Percentiles rank a stretch among this genome's conserved stretches.
Evolutionary conservation across 768 basidiomycete species (phyloP).

Genomic region (Boletus vinaceobasis): DNA sequence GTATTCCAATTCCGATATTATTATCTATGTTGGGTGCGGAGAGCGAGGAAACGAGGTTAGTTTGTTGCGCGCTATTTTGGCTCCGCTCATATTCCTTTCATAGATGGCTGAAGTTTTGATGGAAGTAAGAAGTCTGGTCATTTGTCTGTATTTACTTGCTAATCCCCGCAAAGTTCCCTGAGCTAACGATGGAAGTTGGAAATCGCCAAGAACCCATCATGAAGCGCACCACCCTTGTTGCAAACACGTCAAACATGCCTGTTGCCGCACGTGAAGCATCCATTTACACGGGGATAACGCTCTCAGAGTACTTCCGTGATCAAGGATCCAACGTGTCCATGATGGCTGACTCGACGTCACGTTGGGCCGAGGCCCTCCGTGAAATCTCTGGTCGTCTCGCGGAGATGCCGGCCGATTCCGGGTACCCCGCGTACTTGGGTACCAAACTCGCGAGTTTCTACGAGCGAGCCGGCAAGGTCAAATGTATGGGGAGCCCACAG

Average conservation of each 20-base stretch:
- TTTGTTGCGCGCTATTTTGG: constrained; percentile 35
- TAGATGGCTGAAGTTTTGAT: constrained; percentile 98
- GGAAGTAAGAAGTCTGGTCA: constrained; percentile 54
- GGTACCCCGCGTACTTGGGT: constrained; percentile 95
- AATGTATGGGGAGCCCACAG: constrained; percentile 83
- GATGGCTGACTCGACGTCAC: constrained; percentile 99
- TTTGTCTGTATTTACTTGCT: constrained; percentile 8
- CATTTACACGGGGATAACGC: constrained; percentile 98
- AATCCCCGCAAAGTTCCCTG: constrained; percentile 59
- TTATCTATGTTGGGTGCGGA: constrained; percentile 98
- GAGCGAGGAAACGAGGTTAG: constrained; percentile 94
- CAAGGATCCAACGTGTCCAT: constrained; percentile 96
- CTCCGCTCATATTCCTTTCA: constrained; percentile 7
- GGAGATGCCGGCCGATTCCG: constrained; percentile 99
- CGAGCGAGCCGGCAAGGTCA: constrained; percentile 96
- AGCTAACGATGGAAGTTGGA: constrained; percentile 87
- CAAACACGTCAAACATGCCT: constrained; percentile 99
- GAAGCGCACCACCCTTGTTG: constrained; percentile 98
- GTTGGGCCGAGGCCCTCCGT: constrained; percentile 98
- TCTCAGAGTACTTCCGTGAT: constrained; percentile 99
- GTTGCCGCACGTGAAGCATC: constrained; percentile 99
- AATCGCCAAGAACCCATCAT: constrained; percentile 98
- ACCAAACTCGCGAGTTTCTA: constrained; percentile 98
- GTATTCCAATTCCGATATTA: constrained; percentile 98
- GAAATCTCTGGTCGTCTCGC: constrained; percentile 99